Evolutionary conservation across 2,329 filamentous ascomycete species (phyloP).

Genomic region (Bipolaris cookei): DNA sequence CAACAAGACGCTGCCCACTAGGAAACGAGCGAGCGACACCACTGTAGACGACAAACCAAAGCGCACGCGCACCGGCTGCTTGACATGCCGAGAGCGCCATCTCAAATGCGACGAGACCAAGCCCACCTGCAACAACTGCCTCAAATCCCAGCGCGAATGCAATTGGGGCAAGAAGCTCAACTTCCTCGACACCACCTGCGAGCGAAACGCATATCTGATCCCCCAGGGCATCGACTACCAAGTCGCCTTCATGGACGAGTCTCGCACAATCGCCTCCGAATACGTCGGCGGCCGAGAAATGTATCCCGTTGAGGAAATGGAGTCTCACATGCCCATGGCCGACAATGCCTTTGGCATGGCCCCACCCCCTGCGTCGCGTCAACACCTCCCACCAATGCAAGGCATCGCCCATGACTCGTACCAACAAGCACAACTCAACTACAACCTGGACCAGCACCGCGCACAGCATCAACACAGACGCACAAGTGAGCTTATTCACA

Average conservation of each 20-base stretch:
- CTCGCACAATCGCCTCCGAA: constrained; percentile 85
- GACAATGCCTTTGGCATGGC: constrained; percentile 41
- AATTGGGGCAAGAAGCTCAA: constrained; percentile 87
- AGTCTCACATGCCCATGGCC: constrained; percentile 23
- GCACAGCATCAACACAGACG: constrained; percentile 31
- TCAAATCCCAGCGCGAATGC: constrained; percentile 84
- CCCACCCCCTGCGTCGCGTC: constrained; percentile 48
- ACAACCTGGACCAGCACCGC: constrained; percentile 48
- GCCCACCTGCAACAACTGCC: constrained; percentile 76
- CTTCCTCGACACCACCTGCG: constrained; percentile 84
- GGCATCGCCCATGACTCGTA: constrained; percentile 57
- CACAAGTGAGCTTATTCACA: constrained; percentile 25
- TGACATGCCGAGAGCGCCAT: constrained; percentile 88
- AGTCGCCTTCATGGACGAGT: constrained; percentile 86
- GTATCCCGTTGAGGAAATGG: constrained; percentile 65
- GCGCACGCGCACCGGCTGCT: constrained; percentile 85
- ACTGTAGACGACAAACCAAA: constrained; percentile 68
- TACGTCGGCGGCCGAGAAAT: constrained; percentile 79
- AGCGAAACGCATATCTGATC: constrained; percentile 64
- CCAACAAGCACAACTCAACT: constrained; percentile 52
- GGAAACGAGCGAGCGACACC: constrained; percentile 32
- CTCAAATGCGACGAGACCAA: constrained; percentile 85
- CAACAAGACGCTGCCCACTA: constrained; percentile 20
- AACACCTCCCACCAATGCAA: constrained; percentile 60
- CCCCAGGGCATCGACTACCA: constrained; percentile 63